Conservation (phyloP, 257 asterid species). For the Solanum commersonii region DNA sequence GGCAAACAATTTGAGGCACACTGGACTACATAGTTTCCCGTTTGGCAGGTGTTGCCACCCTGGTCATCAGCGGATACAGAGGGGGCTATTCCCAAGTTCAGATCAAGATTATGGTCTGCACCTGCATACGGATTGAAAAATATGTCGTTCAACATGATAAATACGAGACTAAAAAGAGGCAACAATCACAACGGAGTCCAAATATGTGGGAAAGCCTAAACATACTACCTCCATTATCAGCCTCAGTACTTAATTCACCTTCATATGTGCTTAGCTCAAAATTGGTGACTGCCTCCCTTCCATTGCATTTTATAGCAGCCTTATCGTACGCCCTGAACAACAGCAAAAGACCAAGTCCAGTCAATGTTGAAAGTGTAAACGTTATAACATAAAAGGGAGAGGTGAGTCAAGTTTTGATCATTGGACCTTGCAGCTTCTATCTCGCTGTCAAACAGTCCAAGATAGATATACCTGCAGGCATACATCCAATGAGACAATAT, state of each 20-base stretch:
- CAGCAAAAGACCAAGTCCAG: constrained; percentile 3
- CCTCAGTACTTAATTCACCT: constrained; percentile 36
- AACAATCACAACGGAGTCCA: neutral
- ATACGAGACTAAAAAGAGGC: neutral
- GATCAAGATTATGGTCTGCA: constrained; percentile 37
- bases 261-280: constrained; percentile 66
- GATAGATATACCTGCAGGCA: too few species aligned
- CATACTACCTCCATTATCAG: constrained; percentile 40
- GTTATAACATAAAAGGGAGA: neutral
- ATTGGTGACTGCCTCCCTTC: constrained; percentile 90
- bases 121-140: constrained; percentile 14
- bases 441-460: too few species aligned
- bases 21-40: constrained; percentile 19
- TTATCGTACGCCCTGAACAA: constrained; percentile 77
- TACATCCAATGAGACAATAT: neutral
- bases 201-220: neutral
- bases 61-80: constrained; percentile 21
- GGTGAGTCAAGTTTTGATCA: neutral
- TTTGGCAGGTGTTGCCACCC: constrained; percentile 20
- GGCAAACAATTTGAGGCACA: constrained; percentile 22
- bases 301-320: constrained; percentile 85
- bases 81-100: constrained; percentile 65
- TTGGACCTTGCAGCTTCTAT: too few species aligned
- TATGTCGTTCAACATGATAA: neutral
- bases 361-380: neutral